Percentiles rank a stretch among this genome's conserved stretches.
Evolutionary conservation across 495 filamentous ascomycete species (phyloP).

Genomic region (Neurospora discreta): DNA sequence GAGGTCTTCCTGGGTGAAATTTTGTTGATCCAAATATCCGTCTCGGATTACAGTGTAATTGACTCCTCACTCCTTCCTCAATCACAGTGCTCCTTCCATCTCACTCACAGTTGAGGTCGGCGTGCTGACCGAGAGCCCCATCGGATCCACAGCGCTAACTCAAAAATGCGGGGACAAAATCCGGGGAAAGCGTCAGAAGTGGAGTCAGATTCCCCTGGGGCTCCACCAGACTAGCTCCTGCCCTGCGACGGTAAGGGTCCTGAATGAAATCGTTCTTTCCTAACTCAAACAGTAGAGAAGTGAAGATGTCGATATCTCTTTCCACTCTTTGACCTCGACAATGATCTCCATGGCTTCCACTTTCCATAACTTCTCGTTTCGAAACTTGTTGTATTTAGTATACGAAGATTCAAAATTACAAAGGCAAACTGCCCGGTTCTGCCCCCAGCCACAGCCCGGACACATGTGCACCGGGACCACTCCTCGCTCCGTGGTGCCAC

Average conservation of each 20-base stretch:
- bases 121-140: conserved; percentile 10
- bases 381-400: no score
- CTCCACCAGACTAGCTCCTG: not conserved
- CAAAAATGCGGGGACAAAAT: conserved; percentile 15
- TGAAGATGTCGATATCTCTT: not conserved
- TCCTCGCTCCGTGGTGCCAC: conserved; percentile 8
- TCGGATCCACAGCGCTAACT: conserved; percentile 5
- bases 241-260: not conserved
- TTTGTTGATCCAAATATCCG: not conserved
- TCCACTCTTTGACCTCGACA: no score
- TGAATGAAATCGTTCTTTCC: not conserved
- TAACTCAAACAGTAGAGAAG: not conserved
- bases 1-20: not conserved
- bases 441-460: not conserved
- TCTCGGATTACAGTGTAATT: not conserved
- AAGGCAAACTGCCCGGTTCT: no score
- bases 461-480: not conserved
- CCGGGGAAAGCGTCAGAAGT: conserved; percentile 13
- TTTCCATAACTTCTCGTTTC: no score
- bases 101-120: not conserved
- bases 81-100: not conserved
- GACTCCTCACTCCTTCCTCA: not conserved
- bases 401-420: no score
- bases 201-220: conserved; percentile 1
- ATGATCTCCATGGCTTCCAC: no score